Conservation (phyloP, 1,284 basidiomycete species). For the Cutaneotrichosporon arboriforme region DNA sequence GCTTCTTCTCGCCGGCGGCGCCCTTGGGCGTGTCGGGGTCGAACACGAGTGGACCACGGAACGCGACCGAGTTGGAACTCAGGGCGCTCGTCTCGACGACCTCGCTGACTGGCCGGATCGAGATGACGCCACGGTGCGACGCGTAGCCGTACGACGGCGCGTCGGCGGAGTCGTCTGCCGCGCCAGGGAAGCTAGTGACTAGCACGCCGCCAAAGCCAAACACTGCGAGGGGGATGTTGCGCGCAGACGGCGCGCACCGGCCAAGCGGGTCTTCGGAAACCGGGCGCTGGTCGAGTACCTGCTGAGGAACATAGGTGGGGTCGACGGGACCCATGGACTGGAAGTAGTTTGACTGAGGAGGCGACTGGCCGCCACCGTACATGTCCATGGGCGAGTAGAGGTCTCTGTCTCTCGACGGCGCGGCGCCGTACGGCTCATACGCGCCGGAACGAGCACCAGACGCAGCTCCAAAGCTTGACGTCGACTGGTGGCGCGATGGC, state of each 20-base stretch:
- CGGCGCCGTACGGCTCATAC: background rate
- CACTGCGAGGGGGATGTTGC: slow-evolving; percentile 66
- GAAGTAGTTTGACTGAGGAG: slow-evolving; percentile 43
- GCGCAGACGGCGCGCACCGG: slow-evolving; percentile 57
- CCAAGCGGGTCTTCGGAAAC: slow-evolving; percentile 68
- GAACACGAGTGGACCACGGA: slow-evolving; percentile 78
- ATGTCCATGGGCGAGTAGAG: slow-evolving; percentile 19
- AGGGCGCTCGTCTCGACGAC: slow-evolving; percentile 64
- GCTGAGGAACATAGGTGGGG: slow-evolving; percentile 53
- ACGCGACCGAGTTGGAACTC: slow-evolving; percentile 57
- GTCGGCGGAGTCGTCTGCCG: slow-evolving; percentile 65
- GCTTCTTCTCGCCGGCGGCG: slow-evolving; percentile 64
- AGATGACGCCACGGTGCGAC: slow-evolving; percentile 62
- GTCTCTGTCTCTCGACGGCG: background rate
- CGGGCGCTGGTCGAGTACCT: slow-evolving; percentile 49
- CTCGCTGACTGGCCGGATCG: slow-evolving; percentile 62
- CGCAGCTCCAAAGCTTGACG: background rate
- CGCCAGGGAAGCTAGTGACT: slow-evolving; percentile 76
- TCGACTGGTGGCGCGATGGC: slow-evolving; percentile 4
- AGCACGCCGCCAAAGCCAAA: slow-evolving; percentile 87
- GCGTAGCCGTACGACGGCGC: slow-evolving; percentile 47
- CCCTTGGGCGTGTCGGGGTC: slow-evolving; percentile 63
- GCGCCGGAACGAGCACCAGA: background rate
- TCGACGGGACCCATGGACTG: slow-evolving; percentile 64
- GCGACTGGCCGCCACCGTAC: slow-evolving; percentile 26